Percentiles rank a stretch among this genome's conserved stretches.
phyloP scores from a whole-genome alignment of 2,329 filamentous ascomycete genomes.

The Aspergillus vadensis region DNA sequence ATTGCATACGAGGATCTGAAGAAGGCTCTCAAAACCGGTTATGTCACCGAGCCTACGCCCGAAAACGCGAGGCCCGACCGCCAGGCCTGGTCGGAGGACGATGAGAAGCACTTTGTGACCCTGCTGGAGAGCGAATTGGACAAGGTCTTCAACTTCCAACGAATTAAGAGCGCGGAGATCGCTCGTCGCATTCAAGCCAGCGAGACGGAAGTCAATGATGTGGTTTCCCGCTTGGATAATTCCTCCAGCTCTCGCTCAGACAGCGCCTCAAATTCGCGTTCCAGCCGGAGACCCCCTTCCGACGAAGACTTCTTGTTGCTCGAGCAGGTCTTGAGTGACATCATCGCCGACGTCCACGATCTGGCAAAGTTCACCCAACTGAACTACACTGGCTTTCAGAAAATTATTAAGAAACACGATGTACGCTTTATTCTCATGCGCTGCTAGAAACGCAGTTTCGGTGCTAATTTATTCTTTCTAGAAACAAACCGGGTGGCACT shows the following conservation, averaged over 20 bases:
- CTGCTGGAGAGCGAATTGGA: constrained; percentile 90
- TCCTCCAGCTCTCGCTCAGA: constrained; percentile 46
- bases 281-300: constrained; percentile 52
- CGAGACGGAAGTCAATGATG: constrained; percentile 86
- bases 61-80: constrained; percentile 52
- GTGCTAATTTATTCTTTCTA: constrained; percentile 38
- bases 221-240: constrained; percentile 71
- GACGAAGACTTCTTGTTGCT: constrained; percentile 94
- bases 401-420: constrained; percentile 99
- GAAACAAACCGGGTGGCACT: constrained; percentile 93
- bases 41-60: constrained; percentile 54
- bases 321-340: constrained; percentile 93
- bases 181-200: constrained; percentile 83
- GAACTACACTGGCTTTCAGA: constrained; percentile 99
- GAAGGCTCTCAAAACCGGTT: constrained; percentile 75
- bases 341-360: constrained; percentile 98
- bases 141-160: constrained; percentile 96
- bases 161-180: constrained; percentile 96
- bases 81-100: constrained; percentile 82
- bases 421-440: constrained; percentile 53
- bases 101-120: constrained; percentile 85
- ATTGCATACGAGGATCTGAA: constrained; percentile 97
- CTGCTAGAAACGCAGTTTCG: background rate
- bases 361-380: constrained; percentile 97
- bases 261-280: constrained; percentile 33